A percentile compares a stretch with the other conserved stretches of the same genome.
Conservation (phyloP, 257 asterid genomes). For the Lycium ferocissimum region DNA sequence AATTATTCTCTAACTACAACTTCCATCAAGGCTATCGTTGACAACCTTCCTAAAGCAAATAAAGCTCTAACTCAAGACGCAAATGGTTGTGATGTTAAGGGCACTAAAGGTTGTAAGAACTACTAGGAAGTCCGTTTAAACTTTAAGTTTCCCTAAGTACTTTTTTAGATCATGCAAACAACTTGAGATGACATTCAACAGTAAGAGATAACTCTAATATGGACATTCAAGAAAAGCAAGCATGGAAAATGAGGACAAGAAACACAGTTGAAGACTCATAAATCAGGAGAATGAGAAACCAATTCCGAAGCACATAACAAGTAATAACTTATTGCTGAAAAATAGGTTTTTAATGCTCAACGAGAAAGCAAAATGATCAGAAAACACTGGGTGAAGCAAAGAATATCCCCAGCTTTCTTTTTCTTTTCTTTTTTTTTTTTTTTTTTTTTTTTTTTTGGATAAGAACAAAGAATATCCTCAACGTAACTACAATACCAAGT, state of each 20-base stretch:
- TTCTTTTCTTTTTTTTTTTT: too few relatives aligned
- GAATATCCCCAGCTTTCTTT: neutral
- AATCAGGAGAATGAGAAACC: neutral
- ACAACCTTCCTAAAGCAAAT: neutral
- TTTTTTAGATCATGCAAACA: neutral
- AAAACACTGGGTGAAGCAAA: neutral
- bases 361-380: neutral
- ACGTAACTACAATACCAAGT: neutral
- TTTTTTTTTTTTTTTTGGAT: neutral
- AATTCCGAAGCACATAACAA: neutral
- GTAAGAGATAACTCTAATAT: neutral
- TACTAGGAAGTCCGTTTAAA: neutral
- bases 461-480: neutral
- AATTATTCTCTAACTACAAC: neutral
- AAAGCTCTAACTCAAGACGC: neutral
- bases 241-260: neutral
- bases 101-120: neutral
- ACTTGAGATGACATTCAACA: neutral
- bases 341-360: neutral
- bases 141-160: neutral
- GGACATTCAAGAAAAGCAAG: conserved; percentile 7
- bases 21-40: neutral
- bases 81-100: neutral
- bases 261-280: neutral
- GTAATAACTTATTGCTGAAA: neutral